Evolutionary conservation across 495 filamentous ascomycete genomes (phyloP).

Genomic region (Lasiosphaeria ovina): DNA sequence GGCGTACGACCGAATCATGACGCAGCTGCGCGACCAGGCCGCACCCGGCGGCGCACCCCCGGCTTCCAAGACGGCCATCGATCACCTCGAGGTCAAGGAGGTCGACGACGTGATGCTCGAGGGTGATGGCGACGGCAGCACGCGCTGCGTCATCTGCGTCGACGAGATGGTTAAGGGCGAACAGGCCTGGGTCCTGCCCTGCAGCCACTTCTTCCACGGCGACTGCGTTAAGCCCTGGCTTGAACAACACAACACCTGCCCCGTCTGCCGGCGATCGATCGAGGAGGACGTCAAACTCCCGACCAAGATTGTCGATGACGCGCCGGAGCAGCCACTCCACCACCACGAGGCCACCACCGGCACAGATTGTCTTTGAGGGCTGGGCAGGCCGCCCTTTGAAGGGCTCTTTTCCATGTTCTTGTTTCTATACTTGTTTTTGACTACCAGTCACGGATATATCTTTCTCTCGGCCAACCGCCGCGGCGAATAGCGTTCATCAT

Average conservation of each 20-base stretch:
- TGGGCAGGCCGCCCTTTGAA: no score
- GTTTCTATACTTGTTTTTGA: no score
- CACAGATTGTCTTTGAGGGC: neutral
- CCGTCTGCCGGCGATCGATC: slow-evolving; percentile 76
- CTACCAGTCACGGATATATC: no score
- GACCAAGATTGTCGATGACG: neutral
- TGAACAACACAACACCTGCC: slow-evolving; percentile 80
- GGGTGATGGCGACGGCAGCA: slow-evolving; percentile 43
- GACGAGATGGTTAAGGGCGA: slow-evolving; percentile 72
- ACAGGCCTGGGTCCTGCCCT: slow-evolving; percentile 75
- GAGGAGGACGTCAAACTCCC: slow-evolving; percentile 28
- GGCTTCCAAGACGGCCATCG: slow-evolving; percentile 70
- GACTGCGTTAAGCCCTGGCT: slow-evolving; percentile 75
- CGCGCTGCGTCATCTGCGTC: slow-evolving; percentile 88
- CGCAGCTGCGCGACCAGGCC: slow-evolving; percentile 75
- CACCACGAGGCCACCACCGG: neutral
- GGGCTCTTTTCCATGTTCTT: no score
- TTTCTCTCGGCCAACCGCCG: no score
- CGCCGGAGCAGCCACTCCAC: neutral
- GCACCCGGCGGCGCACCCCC: slow-evolving; percentile 75
- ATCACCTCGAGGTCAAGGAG: slow-evolving; percentile 62
- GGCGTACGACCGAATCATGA: slow-evolving; percentile 81
- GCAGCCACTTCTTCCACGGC: slow-evolving; percentile 85
- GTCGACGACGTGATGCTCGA: slow-evolving; percentile 61
- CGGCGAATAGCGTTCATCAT: no score